These are phyloP conservation scores for Leishmania tarentolae DNA, from an alignment of 208 protist species.

Conservation along the genomic window DNA sequence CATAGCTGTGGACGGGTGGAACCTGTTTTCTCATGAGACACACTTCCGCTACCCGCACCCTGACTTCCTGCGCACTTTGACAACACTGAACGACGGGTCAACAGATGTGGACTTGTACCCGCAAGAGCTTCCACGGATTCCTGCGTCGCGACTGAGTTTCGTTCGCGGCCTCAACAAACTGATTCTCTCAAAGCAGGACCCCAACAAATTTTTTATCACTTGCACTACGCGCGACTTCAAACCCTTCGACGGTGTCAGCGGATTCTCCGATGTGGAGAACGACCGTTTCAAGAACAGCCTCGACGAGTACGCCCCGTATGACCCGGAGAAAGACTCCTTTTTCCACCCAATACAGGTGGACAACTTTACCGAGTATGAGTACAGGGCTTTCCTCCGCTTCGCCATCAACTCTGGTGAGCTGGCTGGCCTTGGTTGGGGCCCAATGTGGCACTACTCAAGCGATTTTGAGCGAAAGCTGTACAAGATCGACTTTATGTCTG, in stretches of 20 bases:
- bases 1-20: slow-evolving; percentile 90
- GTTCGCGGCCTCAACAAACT: slow-evolving; percentile 90
- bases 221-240: slow-evolving; percentile 92
- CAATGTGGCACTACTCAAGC: slow-evolving; percentile 91
- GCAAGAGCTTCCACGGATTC: slow-evolving; percentile 90
- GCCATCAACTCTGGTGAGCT: slow-evolving; percentile 90
- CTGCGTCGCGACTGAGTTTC: slow-evolving; percentile 86
- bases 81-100: slow-evolving; percentile 72
- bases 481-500: slow-evolving; percentile 92
- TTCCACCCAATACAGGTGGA: slow-evolving; percentile 87
- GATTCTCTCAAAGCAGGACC: slow-evolving; percentile 72
- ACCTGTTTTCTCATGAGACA: slow-evolving; percentile 90
- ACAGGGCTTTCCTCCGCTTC: slow-evolving; percentile 85
- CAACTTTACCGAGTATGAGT: slow-evolving; percentile 93
- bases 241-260: slow-evolving; percentile 87
- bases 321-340: slow-evolving; percentile 88
- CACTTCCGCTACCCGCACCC: slow-evolving; percentile 92
- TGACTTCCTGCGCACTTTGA: slow-evolving; percentile 85
- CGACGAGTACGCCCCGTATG: slow-evolving; percentile 91
- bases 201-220: slow-evolving; percentile 92
- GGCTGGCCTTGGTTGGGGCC: slow-evolving; percentile 91
- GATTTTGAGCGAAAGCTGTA: slow-evolving; percentile 93
- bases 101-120: slow-evolving; percentile 90
- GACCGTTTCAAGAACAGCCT: slow-evolving; percentile 79
- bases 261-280: slow-evolving; percentile 82